Percentiles rank a stretch among this genome's conserved stretches.
These are phyloP conservation scores for Prunus yedoensis DNA, from an alignment of 331 rosid species.

Conservation along the genomic window DNA sequence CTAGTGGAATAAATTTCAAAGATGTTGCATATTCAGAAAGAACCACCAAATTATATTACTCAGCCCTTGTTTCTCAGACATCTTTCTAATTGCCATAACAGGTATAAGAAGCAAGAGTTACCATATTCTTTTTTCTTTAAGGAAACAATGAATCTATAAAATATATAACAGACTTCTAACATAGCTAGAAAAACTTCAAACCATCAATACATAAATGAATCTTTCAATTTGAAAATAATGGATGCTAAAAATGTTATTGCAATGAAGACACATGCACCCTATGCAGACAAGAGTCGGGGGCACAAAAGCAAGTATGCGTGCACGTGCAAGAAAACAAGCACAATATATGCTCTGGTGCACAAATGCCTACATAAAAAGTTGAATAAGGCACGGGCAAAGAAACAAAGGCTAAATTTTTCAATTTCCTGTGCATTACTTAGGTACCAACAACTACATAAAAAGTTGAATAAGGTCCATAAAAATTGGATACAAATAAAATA, in stretches of 20 bases:
- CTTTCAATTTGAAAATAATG: not conserved
- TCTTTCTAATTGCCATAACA: not conserved
- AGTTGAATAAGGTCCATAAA: not conserved
- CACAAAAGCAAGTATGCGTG: not conserved
- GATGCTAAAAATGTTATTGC: not conserved
- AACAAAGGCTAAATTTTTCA: not conserved
- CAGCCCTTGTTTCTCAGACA: not conserved
- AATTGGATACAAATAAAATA: not conserved
- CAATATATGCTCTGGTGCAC: not conserved
- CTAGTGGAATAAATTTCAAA: not conserved
- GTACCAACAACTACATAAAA: not conserved
- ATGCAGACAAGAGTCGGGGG: not conserved
- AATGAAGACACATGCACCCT: not conserved
- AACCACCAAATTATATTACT: not conserved
- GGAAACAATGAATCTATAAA: not conserved
- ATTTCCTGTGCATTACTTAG: not conserved
- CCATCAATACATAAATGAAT: not conserved
- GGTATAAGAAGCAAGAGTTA: not conserved
- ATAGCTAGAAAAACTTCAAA: not conserved
- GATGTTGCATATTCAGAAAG: not conserved
- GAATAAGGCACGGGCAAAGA: not conserved
- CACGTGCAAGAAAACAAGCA: not conserved
- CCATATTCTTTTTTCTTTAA: not conserved
- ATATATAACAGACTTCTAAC: not conserved
- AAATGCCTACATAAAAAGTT: not conserved